phyloP scores from a whole-genome alignment of 768 basidiomycete species.

The Antrodiella citrinella region DNA sequence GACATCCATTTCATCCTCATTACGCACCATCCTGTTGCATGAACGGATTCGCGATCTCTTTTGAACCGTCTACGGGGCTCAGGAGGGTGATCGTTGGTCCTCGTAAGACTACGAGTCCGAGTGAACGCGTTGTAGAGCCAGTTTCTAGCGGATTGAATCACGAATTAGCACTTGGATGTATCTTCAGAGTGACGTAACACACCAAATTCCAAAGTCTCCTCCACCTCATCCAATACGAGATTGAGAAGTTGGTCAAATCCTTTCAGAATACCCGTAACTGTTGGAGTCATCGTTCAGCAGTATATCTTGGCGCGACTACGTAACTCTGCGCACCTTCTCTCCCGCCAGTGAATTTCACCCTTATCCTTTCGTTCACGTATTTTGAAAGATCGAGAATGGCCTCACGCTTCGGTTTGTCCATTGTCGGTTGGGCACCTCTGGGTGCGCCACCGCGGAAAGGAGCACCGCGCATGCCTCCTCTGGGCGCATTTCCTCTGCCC shows the following conservation, averaged over 20 bases:
- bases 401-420: constrained; percentile 83
- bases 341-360: constrained; percentile 98
- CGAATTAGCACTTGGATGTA: not conserved
- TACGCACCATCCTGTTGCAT: constrained; percentile 42
- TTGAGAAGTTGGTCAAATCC: constrained; percentile 96
- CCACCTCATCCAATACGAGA: constrained; percentile 93
- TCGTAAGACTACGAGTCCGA: constrained; percentile 85
- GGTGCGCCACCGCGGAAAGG: constrained; percentile 36
- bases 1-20: not conserved
- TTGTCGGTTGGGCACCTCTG: constrained; percentile 35
- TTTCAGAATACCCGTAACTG: constrained; percentile 89
- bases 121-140: constrained; percentile 49
- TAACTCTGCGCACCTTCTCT: constrained; percentile 82
- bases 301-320: too few relatives aligned
- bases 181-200: constrained; percentile 1
- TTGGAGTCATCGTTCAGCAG: too few relatives aligned
- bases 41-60: constrained; percentile 92
- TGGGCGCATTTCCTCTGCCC: constrained; percentile 47
- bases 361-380: constrained; percentile 85
- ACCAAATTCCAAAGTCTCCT: constrained; percentile 62
- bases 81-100: constrained; percentile 93
- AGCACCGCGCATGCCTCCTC: constrained; percentile 38
- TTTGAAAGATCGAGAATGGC: constrained; percentile 93
- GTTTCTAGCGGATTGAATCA: constrained; percentile 37
- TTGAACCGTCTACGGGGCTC: constrained; percentile 91